phyloP scores from a whole-genome alignment of 2,329 filamentous ascomycete species.

The Colletotrichum simmondsii region DNA sequence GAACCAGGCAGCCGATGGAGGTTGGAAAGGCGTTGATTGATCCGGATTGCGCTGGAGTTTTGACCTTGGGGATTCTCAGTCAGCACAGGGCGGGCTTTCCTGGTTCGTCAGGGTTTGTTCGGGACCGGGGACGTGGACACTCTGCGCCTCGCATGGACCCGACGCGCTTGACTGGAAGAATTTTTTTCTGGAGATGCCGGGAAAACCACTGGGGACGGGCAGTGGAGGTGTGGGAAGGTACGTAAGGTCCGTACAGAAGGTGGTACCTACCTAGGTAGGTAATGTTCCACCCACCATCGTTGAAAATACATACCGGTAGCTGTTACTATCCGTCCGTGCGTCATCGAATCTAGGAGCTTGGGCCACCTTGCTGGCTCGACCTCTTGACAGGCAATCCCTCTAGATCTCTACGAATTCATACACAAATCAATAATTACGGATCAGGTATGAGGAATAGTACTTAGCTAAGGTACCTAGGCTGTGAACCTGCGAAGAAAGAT shows the following conservation, averaged over 20 bases:
- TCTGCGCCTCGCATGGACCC: not conserved
- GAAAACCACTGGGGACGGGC: not conserved
- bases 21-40: conserved; percentile 36
- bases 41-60: conserved; percentile 34
- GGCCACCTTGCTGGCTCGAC: not conserved
- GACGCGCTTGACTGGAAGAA: not conserved
- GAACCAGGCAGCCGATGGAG: conserved; percentile 35
- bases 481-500: too few relatives aligned
- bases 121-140: not conserved
- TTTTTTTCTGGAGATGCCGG: not conserved
- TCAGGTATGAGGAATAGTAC: too few relatives aligned
- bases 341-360: not conserved
- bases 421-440: too few relatives aligned
- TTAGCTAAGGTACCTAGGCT: too few relatives aligned
- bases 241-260: not conserved
- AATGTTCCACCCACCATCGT: not conserved
- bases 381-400: not conserved
- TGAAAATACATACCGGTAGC: not conserved
- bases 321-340: not conserved
- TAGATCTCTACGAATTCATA: too few relatives aligned
- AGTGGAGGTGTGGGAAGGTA: too few relatives aligned
- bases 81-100: not conserved
- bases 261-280: too few relatives aligned
- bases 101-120: not conserved
- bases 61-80: conserved; percentile 24